Base-by-base conservation (phyloP, 140 eudicot species). In the Cichorium intybus region DNA sequence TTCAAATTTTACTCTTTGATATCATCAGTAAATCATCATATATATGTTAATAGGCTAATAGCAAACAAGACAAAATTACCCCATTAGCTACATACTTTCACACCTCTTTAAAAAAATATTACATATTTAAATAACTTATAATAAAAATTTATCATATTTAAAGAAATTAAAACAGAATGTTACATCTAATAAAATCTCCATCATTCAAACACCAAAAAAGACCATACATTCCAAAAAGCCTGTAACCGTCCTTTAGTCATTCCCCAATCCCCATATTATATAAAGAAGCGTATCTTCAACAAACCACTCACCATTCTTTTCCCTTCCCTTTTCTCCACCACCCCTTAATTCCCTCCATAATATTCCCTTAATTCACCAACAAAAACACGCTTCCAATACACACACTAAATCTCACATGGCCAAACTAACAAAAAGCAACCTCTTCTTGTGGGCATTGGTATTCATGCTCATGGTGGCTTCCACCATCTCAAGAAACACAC, bases 241-340 rank as follows among this genome's bases (percentile, higher is more conserved):
- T 73, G 39, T 77, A 72, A 76, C 77, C 81, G 68, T 76, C 73
- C 81, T 70, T 70, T 69, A 57, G 50, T 46, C 57, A 24, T 22
- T n/a, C 62, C 68, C 63, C 23, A 10, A 18, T 5, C 61, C 70
- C 41, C 26, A 34, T 59, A 45, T 55, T 61, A 69, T 47, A 54
- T 20, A 45, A 64, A 39, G 60, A 54, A 47, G 60, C 61, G 73
- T 50, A 74, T 67, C 69, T 74, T 11, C 24, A 67, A 66, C 69
- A 75, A 59, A 50, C 24, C 28, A 74, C 73, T 35, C 56, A 74
- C 74, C 63, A 35, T 66, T 66, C 46, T 66, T 66, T 74, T n/a
- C 63, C 60, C 15, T 28, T 45, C 39, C 49, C 24, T 58, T 66
- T 51, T 52, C 79, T 58, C 70, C 75, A 67, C 79, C 79, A 59